Conservation (phyloP, 2,329 filamentous ascomycete species). For the Colletotrichum trifolii region DNA sequence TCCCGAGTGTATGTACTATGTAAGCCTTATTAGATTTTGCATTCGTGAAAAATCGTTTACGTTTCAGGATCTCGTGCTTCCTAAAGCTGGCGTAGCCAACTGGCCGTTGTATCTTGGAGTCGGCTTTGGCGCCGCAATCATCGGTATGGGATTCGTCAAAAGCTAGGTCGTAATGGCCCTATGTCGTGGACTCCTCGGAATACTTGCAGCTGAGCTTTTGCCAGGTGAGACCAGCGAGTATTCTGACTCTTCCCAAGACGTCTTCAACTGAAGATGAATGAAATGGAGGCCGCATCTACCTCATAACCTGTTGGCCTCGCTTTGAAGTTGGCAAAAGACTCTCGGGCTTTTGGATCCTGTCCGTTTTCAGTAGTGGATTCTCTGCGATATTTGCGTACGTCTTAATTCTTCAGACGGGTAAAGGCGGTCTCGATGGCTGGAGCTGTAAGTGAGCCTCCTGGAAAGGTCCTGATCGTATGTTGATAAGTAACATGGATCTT, state of each 20-base stretch:
- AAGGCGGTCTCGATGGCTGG: constrained; percentile 28
- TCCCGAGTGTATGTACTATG: constrained; percentile 36
- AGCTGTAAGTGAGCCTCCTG: constrained; percentile 25
- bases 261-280: not conserved
- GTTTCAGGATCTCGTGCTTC: constrained; percentile 42
- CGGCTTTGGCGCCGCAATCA: constrained; percentile 41
- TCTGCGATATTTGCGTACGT: constrained; percentile 38
- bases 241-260: not conserved
- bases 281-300: constrained; percentile 45
- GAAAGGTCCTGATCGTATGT: not conserved
- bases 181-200: constrained; percentile 41
- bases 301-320: constrained; percentile 49
- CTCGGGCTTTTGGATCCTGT: constrained; percentile 31
- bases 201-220: constrained; percentile 41
- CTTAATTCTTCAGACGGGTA: constrained; percentile 12
- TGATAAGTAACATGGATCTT: constrained; percentile 30
- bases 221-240: constrained; percentile 35
- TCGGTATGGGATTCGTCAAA: constrained; percentile 47
- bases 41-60: no score
- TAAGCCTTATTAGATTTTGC: not conserved
- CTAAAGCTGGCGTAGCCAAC: constrained; percentile 42
- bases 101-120: constrained; percentile 42
- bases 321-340: constrained; percentile 47
- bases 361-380: constrained; percentile 22
- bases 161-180: constrained; percentile 40